Base-by-base conservation (phyloP, 169 alveolate species). In the Perkinsus chesapeaki region DNA sequence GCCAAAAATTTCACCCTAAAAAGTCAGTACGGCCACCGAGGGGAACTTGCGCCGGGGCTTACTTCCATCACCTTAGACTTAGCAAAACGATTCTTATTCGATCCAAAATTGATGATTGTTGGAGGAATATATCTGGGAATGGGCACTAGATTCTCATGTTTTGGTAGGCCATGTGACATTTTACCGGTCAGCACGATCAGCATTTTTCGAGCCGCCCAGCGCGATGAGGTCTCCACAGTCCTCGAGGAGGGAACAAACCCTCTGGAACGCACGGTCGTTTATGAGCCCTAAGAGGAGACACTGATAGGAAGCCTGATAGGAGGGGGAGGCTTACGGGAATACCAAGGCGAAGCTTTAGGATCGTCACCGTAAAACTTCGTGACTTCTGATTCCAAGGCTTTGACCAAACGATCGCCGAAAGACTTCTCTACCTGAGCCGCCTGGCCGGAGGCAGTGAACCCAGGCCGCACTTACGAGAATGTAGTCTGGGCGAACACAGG, bases 401-500 rank as follows among this genome's bases (percentile, higher is more conserved):
- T 95, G n/a, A 96, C 92, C 72, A 97, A 92, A 92, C 93, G 92
- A 39, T 96, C 95, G 72, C 94, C 72, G 27, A 95, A 92, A 12
- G 93, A 72, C 73, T 94, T 96, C 91, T 96, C 97, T 7, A 96
- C 60, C 60, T 43, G 60, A 43, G 60, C 23, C 23, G 23, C 60
- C 16, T 43, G 60, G 23, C 60, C 60, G 60, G 23, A 5, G 23
- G 60, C 60, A 5, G 23, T 16, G 23, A 43, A 43, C 23, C 60
- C 60, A 9, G 16, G n/a, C n/a, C n/a, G n/a, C n/a, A n/a, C n/a
- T 43, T 43, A 43, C 97, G 91, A 97, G 92, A 19, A 96, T 96
- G 92, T 95, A 96, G 92, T 97, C 99, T 91, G 98, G 97, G 90
- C 98, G 96, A 39, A 97, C 93, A 93, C 99, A 97, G 60, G 98